Evolutionary conservation across 2,329 filamentous ascomycete genomes (phyloP), one percentile per base, ranked within the genome.

Genomic region (Claviceps sp.): DNA sequence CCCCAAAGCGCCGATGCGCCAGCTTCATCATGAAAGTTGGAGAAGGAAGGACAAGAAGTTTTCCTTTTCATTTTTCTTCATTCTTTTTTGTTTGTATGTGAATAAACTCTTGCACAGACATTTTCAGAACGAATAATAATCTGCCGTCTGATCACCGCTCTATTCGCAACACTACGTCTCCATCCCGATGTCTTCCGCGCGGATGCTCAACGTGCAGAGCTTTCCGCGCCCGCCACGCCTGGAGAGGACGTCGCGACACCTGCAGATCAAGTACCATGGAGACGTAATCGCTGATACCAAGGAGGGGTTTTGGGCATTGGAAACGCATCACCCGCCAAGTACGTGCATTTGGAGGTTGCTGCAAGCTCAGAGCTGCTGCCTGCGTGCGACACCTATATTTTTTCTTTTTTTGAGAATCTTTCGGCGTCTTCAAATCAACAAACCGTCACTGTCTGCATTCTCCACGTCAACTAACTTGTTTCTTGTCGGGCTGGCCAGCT

Each of bases 271-370:
- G 61, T 81, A 76, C 71, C 68, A 74, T 26, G 74, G 72, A 20
- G 65, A 74, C 46, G 65, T 72, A 48, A 74, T 83, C 55, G 79
- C 77, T 11, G 76, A 82, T 44, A 81, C 79, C 6, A 74, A 67
- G 51, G 71, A 77, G 46, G 77, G 73, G 2, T 82, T 74, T 61
- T 82, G 79, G 79, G 78, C 79, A 4, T 66, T 83, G 37, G 78
- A 83, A 62, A 81, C 78, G 18, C 76, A 78, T 57, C 79, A 82
- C 58, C 77, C 79, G 37, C 80, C 79, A 5, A 81, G 75, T 78
- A 59, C 47, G 69, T 67, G 14, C 16, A n/a, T 30, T 26, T n/a
- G 18, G 7, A 18, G 18, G 18, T 30, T 30, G 26, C 8, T 3
- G 3, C 26, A 30, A 30, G 8, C 26, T 30, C 26, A 11, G 26